Evolutionary conservation across 1,284 basidiomycete genomes (phyloP).

Genomic region (Malassezia yamatoensis): DNA sequence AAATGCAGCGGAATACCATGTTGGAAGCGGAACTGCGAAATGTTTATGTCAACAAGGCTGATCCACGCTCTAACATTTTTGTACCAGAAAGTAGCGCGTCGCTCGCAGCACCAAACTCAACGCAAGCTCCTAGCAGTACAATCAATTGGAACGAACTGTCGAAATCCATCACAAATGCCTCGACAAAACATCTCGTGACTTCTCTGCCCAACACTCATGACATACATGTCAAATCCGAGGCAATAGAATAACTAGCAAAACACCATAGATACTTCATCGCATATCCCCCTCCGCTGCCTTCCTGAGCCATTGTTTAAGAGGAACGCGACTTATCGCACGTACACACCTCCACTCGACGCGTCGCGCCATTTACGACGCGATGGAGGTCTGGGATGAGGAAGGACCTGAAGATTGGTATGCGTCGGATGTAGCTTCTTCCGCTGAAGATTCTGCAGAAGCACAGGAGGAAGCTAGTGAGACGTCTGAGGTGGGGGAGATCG

Average conservation of each 20-base stretch:
- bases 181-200: too few species aligned
- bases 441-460: background rate
- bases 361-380: background rate
- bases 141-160: background rate
- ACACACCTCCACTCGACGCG: conserved; percentile 7
- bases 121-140: background rate
- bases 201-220: too few species aligned
- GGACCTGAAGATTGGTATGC: conserved; percentile 6
- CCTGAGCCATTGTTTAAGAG: too few species aligned
- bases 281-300: too few species aligned
- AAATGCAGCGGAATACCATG: conserved; percentile 32
- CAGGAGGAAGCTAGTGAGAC: background rate
- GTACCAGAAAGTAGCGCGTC: background rate
- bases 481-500: conserved; percentile 14
- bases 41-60: conserved; percentile 1
- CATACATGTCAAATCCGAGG: too few species aligned
- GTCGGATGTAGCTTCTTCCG: conserved; percentile 4
- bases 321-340: background rate
- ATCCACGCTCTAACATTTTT: background rate
- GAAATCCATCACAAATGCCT: background rate
- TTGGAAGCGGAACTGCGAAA: conserved; percentile 31
- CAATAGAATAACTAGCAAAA: too few species aligned
- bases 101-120: background rate
- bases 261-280: too few species aligned
- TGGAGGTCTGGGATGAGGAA: background rate